Evolutionary conservation across 805 yeast species (phyloP), one percentile per base, ranked within the genome.

Genomic region (Myxozyma sirexii): DNA sequence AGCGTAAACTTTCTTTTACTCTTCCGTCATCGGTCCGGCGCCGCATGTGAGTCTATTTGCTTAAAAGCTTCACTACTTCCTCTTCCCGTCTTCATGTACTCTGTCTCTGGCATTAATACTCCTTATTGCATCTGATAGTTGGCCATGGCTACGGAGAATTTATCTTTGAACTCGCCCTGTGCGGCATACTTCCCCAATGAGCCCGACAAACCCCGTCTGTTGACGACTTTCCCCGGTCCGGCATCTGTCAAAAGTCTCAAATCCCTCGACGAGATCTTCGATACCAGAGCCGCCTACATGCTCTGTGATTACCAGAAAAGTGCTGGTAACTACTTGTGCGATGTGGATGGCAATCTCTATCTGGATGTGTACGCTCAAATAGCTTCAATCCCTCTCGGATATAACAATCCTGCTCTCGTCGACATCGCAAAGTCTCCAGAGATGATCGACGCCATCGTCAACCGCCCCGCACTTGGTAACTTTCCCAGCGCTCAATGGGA

Each of bases 381-480:
- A 68, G 89, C 96, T 12, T 88, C 96, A 13, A 88, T 88, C 66
- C 86, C 94, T 17, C 79, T 88, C 61, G 96, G 96, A 50, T 88
- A 88, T 82, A 88, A 89, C 79, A 86, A 88, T 78, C 96, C 96
- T 21, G 86, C 82, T 43, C 78, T 88, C 66, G 77, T 82, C 54
- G 82, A 84, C 75, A 83, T 83, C 53, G 93, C 94, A 52, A 79
- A 79, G 71, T 81, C 89, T 38, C 86, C 82, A 60, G 85, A 81
- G 68, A 85, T 86, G 88, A 75, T 84, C 63, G 81, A 84, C 72
- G 90, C 93, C 24, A 74, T 89, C 56, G 84, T 88, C 64, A 87
- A 88, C 77, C 82, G 96, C 74, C 96, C 96, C 43, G 96, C 96
- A 21, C 76, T 87, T 61, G 94, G 93, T 69, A 86, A 85, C 76